Base-by-base conservation (phyloP, 176 grass and related monocot genomes). In the Elaeis guineensis region DNA sequence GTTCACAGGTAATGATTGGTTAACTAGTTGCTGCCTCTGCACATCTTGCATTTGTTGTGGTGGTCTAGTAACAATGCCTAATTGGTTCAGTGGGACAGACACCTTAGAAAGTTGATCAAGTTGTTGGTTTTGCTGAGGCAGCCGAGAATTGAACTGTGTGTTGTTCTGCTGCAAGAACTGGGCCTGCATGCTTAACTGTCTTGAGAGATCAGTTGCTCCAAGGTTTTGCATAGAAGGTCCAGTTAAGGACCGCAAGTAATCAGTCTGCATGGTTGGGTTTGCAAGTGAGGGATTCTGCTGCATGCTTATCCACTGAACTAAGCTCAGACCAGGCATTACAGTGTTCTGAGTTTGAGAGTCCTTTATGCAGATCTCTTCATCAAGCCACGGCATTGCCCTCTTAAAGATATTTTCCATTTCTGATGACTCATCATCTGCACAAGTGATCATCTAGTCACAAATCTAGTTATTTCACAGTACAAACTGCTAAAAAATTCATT, bases 241-340 rank as follows among this genome's bases (percentile, higher is more conserved):
- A 71, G 79, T 74, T 70, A 78, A 64, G 64, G 93, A 80, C 19
- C 63, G 84, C 60, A 89, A 35, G 59, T 86, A 89, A 54, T 98
- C 93, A 0, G 94, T 66, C 32, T 93, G 94, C 57, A 83, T 69
- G 6, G 75, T 25, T 6, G 76, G 57, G 67, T 66, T 91, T 49
- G 65, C 53, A 25, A 97, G 73, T 24, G 81, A 63, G 29, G 90
- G 62, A 63, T 71, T 92, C 78, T 93, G 94, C 72, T 89, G 87
- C 76, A 99, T 99, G 61, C 79, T 89, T 88, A 99, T 99, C 94
- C 94, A 99, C 52, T 99, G 94, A 54, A 85, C 88, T 61, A 99
- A 85, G 29, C 94, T 99, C 55, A 93, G 65, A 54, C 88, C 88
- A 52, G 94, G 85, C 75, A 89, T 81, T 75, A 84, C 81, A 17